These are phyloP conservation scores for Noccaea caerulescens DNA, from an alignment of 345 rosid species.

Conservation along the genomic window DNA sequence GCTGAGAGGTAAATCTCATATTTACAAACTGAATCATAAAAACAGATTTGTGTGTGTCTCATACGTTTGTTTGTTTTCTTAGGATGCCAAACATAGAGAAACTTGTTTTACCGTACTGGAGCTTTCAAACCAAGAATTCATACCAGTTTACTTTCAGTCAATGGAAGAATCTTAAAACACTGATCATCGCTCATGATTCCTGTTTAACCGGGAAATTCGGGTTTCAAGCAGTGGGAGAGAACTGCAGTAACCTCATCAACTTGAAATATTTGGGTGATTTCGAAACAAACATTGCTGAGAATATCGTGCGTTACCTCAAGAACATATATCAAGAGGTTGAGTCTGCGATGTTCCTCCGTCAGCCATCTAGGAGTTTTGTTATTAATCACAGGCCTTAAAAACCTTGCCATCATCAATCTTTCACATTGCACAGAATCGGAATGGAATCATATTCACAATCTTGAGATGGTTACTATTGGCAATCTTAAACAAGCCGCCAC, in stretches of 20 bases:
- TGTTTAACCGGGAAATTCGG: neutral
- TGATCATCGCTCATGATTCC: conserved; percentile 15
- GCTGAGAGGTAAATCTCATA: conserved; percentile 19
- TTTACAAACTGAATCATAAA: neutral
- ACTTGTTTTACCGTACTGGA: conserved; percentile 5
- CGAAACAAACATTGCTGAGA: neutral
- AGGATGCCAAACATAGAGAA: conserved; percentile 27
- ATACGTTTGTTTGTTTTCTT: neutral
- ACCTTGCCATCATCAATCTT: neutral
- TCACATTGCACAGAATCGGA: conserved; percentile 1
- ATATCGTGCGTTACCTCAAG: neutral
- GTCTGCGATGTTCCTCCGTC: conserved; percentile 7
- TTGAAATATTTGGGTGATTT: conserved; percentile 6
- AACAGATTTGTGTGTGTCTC: neutral
- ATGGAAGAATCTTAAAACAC: conserved; percentile 28
- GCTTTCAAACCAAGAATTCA: neutral
- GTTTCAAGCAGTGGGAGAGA: conserved; percentile 15
- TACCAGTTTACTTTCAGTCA: neutral
- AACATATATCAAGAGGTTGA: conserved; percentile 15
- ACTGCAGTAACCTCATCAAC: conserved; percentile 8
- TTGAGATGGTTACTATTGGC: neutral
- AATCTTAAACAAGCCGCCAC: conserved; percentile 6
- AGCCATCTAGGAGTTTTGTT: neutral
- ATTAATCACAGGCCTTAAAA: conserved; percentile 3
- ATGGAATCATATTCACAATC: too few species aligned